Evolutionary conservation across 2,329 filamentous ascomycete genomes (phyloP), one percentile per base, ranked within the genome.

Genomic region (Pseudogymnoascus sp.): DNA sequence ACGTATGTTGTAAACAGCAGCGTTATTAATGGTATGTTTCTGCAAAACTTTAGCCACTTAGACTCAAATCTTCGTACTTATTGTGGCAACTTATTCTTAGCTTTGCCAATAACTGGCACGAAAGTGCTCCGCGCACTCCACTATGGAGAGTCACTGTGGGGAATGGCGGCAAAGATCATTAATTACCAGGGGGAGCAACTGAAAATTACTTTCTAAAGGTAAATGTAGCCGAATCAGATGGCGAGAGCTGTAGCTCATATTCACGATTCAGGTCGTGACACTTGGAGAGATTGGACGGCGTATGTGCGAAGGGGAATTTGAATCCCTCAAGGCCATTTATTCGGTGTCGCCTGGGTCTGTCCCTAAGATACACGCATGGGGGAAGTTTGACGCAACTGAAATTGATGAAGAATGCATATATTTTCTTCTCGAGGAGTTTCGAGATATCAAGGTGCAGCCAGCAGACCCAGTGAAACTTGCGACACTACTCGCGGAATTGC

Each of bases 371-470:
- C 62, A 67, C 40, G 64, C 62, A 11, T 67, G n/a, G 64, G 64
- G 66, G 67, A 11, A 61, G 6, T 68, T 63, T 59, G 44, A 62
- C 31, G 31, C 37, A 6, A 21, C 44, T 50, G 14, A 4, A 24
- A 29, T 13, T 5, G 24, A n/a, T n/a, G 4, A 50, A 14, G 6
- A 50, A n/a, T 8, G 14, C 44, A 50, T 29, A 26, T 67, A 73
- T 61, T 73, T 72, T 63, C 66, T 70, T 24, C 64, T 72, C 14
- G 67, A 61, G n/a, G 68, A 74, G 35, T 73, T 70, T 60, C 65
- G 66, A 19, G 65, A 72, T n/a, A 65, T 74, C 40, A 63, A 44
- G 2, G 63, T 69, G 26, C 68, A 71, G 42, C 65, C 68, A 29
- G 64, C 72, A 14, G 66, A 68, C n/a, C 69, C 68, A 4, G 50